Evolutionary conservation across 2,329 filamentous ascomycete species (phyloP), one percentile per base, ranked within the genome.

Genomic region (Sphaerulina vaccinii): DNA sequence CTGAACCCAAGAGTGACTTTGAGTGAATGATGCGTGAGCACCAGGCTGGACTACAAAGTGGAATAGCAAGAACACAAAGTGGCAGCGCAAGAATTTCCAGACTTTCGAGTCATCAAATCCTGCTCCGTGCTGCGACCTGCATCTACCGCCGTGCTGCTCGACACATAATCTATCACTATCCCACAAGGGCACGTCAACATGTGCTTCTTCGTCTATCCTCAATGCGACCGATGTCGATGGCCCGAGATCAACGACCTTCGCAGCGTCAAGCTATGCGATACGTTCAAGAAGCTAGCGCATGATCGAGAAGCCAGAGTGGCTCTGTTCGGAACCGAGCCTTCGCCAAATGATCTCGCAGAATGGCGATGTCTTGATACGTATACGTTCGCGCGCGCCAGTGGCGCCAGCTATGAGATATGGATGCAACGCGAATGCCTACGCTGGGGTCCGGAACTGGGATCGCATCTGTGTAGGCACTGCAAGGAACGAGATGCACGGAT

Each of bases 1-100:
- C 74, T 7, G 64, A 73, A 49, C 73, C 74, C 16, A 55, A 50
- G 38, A 70, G 65, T 48, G 60, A 66, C 27, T 69, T 69, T 43
- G 68, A 70, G 52, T 69, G 58, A 66, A 36, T 27, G 23, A 29
- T 47, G 44, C 22, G 16, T 13, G 9, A 39, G 27, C 9, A 10
- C 27, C 10, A 32, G 27, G n/a, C 32, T 35, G 13, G 32, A 35
- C 32, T 35, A 32, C n/a, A n/a, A n/a, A n/a, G n/a, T n/a, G n/a
- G n/a, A n/a, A n/a, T n/a, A n/a, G n/a, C n/a, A n/a, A n/a, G n/a
- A n/a, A n/a, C n/a, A n/a, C n/a, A n/a, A n/a, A n/a, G n/a, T n/a
- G n/a, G n/a, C n/a, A n/a, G n/a, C n/a, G n/a, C n/a, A n/a, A n/a
- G n/a, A n/a, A n/a, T n/a, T n/a, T n/a, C n/a, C n/a, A n/a, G n/a